Base-by-base conservation (phyloP, 495 filamentous ascomycete species). In the Amphirosellinia nigrospora region DNA sequence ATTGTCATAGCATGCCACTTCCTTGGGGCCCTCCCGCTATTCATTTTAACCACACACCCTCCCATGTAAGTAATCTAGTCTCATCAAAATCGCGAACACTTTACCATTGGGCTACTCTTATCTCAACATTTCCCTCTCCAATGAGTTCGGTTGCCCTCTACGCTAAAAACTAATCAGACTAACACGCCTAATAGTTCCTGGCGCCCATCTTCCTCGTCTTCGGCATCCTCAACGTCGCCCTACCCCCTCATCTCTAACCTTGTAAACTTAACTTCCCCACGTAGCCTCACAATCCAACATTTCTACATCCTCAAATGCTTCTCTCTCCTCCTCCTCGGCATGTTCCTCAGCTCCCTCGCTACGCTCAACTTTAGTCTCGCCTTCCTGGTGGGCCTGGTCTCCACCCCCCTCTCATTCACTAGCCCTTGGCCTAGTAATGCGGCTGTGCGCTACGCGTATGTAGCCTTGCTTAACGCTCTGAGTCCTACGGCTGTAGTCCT, bases 321-420 rank as follows among this genome's bases (percentile, higher is more conserved):
- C 86, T 97, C 96, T 15, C 89, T 98, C 30, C 88, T 99, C 4
- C 86, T 96, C 0, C 88, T 98, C 0, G 96, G 96, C 72, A 91
- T 97, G 80, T 93, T 92, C 79, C 91, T 99, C 71, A 93, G 93
- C 59, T 90, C 95, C 4, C 91, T 99, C 41, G 94, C 95, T 19
- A 99, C 96, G 2, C 89, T 99, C 60, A 99, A 99, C 82, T 99
- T 99, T 86, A 92, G 91, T 30, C 91, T 98, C 34, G 90, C 93
- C 46, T 90, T 98, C 80, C 83, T 97, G 59, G 82, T 98, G 72
- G 96, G 96, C 48, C 82, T 98, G 2, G 81, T 94, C 59, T 86
- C 92, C 45, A 77, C 87, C 13, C 95, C 94, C 3, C 83, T 98
- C 9, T 89, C 88, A 23, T 97, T 97, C 77, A 77, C 92, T 41